Base-by-base conservation (phyloP, 2,329 filamentous ascomycete species). In the Hypoxylon sp. region DNA sequence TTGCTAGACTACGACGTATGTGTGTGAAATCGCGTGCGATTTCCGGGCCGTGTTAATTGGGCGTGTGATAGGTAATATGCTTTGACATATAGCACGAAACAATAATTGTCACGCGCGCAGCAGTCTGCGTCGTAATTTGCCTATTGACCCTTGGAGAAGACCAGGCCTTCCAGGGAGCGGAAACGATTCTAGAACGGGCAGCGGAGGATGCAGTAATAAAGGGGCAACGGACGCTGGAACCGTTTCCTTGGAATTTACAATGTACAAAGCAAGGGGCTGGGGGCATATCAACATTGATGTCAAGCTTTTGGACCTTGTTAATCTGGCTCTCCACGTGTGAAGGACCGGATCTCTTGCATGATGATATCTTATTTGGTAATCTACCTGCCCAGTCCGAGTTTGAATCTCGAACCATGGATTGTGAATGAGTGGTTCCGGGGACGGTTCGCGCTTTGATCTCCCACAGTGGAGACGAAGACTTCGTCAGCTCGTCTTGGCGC, bases 401-500 rank as follows among this genome's bases (percentile, higher is more conserved):
- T 30, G 49, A 65, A 44, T 44, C 40, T 49, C 6, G 49, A 65
- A 57, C 68, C 68, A 61, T 8, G 33, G 50, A 57, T 54, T 54
- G 44, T 40, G 37, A 42, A 65, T 46, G 37, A 48, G n/a, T 31
- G 65, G 54, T 57, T 70, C 53, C 44, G 61, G 64, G 68, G 50
- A 37, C 4, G 35, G 49, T 63, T 61, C 46, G 42, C 55, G 65
- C 62, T 69, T 68, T 65, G 65, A 63, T 64, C 65, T 11, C 59
- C 27, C 2, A 11, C 27, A 27, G 61, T 60, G 62, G 62, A 44
- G 44, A 64, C 37, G 8, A 50, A 8, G 37, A 25, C 25, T 60
- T 63, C 65, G 50, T 68, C 64, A 68, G 64, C 61, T 65, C 57
- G 7, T 40, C 64, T 67, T 50, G 37, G 57, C 64, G 13, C 27